phyloP scores from a whole-genome alignment of 2,329 filamentous ascomycete species.

The Camillea tinctor region DNA sequence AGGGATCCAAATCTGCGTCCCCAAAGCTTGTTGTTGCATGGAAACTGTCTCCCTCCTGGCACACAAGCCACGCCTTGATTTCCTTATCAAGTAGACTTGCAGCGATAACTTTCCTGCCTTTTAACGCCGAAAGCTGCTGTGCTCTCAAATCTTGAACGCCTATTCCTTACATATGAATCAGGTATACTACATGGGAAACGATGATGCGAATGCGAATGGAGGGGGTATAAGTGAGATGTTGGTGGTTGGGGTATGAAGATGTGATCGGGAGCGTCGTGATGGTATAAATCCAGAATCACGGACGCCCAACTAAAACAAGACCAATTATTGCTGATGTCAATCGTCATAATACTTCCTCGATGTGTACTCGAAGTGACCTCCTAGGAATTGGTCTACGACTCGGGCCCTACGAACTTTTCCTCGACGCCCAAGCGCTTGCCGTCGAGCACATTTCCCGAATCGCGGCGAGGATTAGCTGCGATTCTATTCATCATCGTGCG shows the following conservation, averaged over 20 bases:
- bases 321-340: neutral
- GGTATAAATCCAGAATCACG: neutral
- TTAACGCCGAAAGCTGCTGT: neutral
- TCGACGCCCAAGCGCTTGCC: neutral
- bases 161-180: neutral
- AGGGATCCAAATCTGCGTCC: no score
- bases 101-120: neutral
- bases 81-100: neutral
- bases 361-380: neutral
- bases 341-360: neutral
- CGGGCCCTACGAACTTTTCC: neutral
- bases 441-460: neutral
- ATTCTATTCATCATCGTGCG: neutral
- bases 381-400: neutral
- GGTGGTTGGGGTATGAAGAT: neutral
- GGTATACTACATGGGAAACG: neutral
- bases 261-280: neutral
- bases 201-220: neutral
- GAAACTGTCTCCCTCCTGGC: neutral
- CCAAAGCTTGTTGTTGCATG: neutral
- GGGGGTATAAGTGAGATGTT: neutral
- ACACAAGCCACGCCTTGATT: neutral
- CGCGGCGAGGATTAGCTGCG: neutral
- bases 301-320: neutral
- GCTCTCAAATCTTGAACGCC: neutral